A percentile compares a stretch with the other conserved stretches of the same genome.
These are phyloP conservation scores for Entophlyctis luteolus DNA, from an alignment of 192 early-diverging fungal genomes.

Conservation along the genomic window DNA sequence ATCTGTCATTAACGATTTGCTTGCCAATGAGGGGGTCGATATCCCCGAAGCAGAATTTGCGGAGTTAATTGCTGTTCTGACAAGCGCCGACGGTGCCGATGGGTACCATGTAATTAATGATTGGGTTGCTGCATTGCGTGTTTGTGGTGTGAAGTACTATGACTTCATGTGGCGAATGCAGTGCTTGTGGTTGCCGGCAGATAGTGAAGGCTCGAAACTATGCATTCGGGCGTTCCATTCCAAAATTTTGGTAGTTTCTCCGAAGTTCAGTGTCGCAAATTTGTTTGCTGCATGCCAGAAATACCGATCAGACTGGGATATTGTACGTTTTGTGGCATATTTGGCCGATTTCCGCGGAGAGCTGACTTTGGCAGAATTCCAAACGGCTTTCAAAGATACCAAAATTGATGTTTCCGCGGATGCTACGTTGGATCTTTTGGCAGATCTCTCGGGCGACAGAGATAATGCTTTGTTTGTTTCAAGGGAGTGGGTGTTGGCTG, in stretches of 20 bases:
- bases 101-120: constrained; percentile 1
- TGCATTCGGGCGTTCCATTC: constrained; percentile 8
- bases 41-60: constrained; percentile 13
- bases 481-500: constrained; percentile 13
- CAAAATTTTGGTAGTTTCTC: not conserved
- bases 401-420: constrained; percentile 8
- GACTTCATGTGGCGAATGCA: not conserved
- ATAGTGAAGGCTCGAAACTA: not conserved
- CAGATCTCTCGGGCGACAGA: not conserved
- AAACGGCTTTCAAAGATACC: constrained; percentile 8
- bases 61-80: constrained; percentile 12
- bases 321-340: not conserved
- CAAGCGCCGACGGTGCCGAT: constrained; percentile 8
- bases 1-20: not conserved
- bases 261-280: not conserved
- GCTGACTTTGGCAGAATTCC: not conserved
- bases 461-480: not conserved
- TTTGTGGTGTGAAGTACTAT: constrained; percentile 6
- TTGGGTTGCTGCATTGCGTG: constrained; percentile 5
- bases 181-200: constrained; percentile 6
- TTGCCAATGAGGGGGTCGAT: constrained; percentile 11
- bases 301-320: constrained; percentile 6
- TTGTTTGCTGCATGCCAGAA: not conserved
- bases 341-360: constrained; percentile 8
- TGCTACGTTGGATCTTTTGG: not conserved